These are phyloP conservation scores for Diaporthe capsici DNA, from an alignment of 2,329 filamentous ascomycete genomes.

Conservation along the genomic window DNA sequence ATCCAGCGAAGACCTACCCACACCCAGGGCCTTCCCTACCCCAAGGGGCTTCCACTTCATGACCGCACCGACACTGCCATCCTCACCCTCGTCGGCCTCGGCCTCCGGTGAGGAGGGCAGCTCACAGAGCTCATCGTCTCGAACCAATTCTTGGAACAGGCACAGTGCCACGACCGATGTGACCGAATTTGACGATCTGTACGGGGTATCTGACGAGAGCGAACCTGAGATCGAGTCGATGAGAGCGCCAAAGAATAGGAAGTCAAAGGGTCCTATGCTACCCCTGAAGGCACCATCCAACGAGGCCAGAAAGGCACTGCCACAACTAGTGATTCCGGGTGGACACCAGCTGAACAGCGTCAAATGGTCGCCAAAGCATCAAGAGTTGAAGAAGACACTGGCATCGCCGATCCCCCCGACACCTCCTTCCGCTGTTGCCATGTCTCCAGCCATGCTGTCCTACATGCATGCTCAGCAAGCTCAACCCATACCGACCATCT, in stretches of 20 bases:
- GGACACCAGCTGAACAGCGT: slow-evolving; percentile 16
- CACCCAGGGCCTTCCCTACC: slow-evolving; percentile 75
- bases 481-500: slow-evolving; percentile 78
- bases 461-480: slow-evolving; percentile 76
- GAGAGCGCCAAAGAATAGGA: slow-evolving; percentile 51
- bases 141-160: slow-evolving; percentile 73
- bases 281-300: slow-evolving; percentile 48
- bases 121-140: slow-evolving; percentile 64
- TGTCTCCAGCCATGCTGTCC: slow-evolving; percentile 81
- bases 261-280: slow-evolving; percentile 50
- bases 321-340: slow-evolving; percentile 67
- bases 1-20: slow-evolving; percentile 36
- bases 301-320: slow-evolving; percentile 55
- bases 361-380: slow-evolving; percentile 34
- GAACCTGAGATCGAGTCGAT: slow-evolving; percentile 58
- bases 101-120: slow-evolving; percentile 55
- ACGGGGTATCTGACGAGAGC: slow-evolving; percentile 86
- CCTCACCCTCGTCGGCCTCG: slow-evolving; percentile 70
- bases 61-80: slow-evolving; percentile 73
- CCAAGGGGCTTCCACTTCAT: slow-evolving; percentile 77
- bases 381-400: slow-evolving; percentile 62
- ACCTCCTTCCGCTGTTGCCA: slow-evolving; percentile 77
- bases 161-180: slow-evolving; percentile 74
- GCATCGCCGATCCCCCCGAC: slow-evolving; percentile 73
- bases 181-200: slow-evolving; percentile 88